phyloP scores from a whole-genome alignment of 306 rosid genomes.

The Vachellia pachyceras region DNA sequence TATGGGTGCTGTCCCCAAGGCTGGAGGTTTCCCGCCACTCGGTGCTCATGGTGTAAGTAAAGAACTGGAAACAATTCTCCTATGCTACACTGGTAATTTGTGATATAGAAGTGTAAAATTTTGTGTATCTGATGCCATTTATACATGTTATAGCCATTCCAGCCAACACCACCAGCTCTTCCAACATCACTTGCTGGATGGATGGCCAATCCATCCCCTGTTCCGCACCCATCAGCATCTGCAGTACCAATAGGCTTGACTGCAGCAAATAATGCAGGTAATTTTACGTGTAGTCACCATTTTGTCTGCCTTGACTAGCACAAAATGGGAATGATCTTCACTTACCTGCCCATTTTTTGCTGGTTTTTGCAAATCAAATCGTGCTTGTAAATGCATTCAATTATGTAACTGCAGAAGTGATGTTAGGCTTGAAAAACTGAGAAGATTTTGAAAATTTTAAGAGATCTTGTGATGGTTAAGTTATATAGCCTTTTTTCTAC shows the following conservation, averaged over 20 bases:
- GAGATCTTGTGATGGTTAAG: conserved; percentile 11
- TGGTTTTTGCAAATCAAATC: conserved; percentile 14
- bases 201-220: conserved; percentile 93
- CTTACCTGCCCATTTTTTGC: conserved; percentile 9
- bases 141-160: conserved; percentile 79
- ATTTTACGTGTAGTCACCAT: conserved; percentile 14
- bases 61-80: conserved; percentile 13
- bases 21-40: conserved; percentile 88
- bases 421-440: conserved; percentile 6
- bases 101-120: conserved; percentile 19
- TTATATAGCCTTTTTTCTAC: not conserved
- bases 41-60: conserved; percentile 95
- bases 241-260: conserved; percentile 92
- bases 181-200: conserved; percentile 96
- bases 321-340: conserved; percentile 19
- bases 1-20: conserved; percentile 94
- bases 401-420: conserved; percentile 27
- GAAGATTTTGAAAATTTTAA: conserved; percentile 26
- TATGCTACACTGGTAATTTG: conserved; percentile 12
- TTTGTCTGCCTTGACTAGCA: conserved; percentile 1
- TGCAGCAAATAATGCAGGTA: conserved; percentile 79
- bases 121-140: conserved; percentile 41
- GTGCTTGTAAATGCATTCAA: conserved; percentile 18
- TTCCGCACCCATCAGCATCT: conserved; percentile 92
- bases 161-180: conserved; percentile 85